Conservation (phyloP, 495 filamentous ascomycete species). For the Aspergillus avenaceus region DNA sequence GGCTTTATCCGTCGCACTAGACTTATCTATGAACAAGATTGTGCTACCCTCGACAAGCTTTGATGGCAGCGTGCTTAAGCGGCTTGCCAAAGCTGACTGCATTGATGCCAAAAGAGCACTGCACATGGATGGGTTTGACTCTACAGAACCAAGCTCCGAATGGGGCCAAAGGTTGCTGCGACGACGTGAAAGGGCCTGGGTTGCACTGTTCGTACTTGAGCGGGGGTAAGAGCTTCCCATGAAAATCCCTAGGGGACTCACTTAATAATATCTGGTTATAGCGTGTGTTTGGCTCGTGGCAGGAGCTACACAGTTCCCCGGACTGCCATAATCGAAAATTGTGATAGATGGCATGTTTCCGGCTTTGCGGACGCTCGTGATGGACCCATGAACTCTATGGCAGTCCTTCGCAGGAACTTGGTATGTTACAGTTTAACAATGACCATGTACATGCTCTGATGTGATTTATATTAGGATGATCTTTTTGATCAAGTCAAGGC, state of each 20-base stretch:
- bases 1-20: conserved; percentile 64
- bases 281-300: conserved; percentile 65
- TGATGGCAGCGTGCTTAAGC: conserved; percentile 41
- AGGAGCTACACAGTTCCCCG: conserved; percentile 63
- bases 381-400: conserved; percentile 64
- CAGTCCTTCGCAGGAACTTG: conserved; percentile 61
- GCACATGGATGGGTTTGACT: conserved; percentile 61
- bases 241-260: background rate
- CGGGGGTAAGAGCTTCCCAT: conserved; percentile 47
- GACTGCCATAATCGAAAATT: conserved; percentile 59
- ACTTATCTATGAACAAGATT: conserved; percentile 66
- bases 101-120: conserved; percentile 62
- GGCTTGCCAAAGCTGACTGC: conserved; percentile 57
- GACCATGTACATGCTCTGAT: background rate
- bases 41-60: conserved; percentile 52
- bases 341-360: conserved; percentile 63
- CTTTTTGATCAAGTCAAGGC: conserved; percentile 56
- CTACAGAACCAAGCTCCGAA: conserved; percentile 56
- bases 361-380: conserved; percentile 62
- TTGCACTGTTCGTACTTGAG: conserved; percentile 69
- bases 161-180: conserved; percentile 56
- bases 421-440: conserved; percentile 34
- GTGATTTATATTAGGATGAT: conserved; percentile 40
- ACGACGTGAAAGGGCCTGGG: conserved; percentile 64
- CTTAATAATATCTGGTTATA: conserved; percentile 17